Conservation (phyloP, 352 stramenopile species). For the Chrysophaeum taylorii region DNA sequence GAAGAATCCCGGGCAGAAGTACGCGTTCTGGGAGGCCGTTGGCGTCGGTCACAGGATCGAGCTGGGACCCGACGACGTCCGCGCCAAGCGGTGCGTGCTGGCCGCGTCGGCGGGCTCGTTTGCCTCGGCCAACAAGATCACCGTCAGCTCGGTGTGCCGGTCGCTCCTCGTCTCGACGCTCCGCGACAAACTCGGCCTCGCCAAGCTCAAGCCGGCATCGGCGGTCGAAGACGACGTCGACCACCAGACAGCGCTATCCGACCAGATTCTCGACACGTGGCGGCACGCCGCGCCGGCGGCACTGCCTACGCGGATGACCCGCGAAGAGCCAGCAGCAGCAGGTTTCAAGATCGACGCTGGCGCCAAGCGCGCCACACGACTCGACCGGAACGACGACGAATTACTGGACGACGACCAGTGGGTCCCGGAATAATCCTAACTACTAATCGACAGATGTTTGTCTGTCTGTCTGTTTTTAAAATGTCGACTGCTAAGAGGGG, state of each 20-base stretch:
- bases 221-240: background rate
- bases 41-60: background rate
- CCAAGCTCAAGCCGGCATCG: no score
- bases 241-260: background rate
- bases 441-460: no score
- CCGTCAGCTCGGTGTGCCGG: background rate
- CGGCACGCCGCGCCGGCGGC: background rate
- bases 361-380: background rate
- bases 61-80: background rate
- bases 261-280: background rate
- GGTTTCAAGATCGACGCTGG: background rate
- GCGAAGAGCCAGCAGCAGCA: no score
- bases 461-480: no score
- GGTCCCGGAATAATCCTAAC: no score
- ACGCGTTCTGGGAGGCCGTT: background rate
- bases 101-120: background rate
- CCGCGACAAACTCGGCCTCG: background rate
- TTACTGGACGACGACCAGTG: no score
- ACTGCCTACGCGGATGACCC: background rate
- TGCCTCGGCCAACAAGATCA: background rate
- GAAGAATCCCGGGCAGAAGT: constrained; percentile 1
- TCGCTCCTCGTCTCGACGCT: background rate
- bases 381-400: no score
- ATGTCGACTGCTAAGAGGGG: no score
- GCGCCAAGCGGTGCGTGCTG: background rate